A percentile compares a stretch with the other conserved stretches of the same genome.
Evolutionary conservation across 257 asterid species (phyloP).

Genomic region (Henckelia pumila): DNA sequence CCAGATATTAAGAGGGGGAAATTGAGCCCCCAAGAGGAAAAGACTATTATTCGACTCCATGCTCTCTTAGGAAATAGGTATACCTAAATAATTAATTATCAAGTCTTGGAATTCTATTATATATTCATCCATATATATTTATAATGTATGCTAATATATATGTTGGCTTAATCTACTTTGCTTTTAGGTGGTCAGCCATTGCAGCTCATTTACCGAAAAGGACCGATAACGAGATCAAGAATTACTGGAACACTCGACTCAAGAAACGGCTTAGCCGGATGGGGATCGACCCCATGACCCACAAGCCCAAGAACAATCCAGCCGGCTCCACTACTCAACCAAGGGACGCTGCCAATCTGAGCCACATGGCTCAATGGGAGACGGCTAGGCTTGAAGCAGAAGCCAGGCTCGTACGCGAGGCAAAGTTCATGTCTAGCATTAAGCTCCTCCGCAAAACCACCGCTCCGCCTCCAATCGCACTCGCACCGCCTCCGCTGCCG

Average conservation of each 20-base stretch:
- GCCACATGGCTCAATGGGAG: constrained; percentile 48
- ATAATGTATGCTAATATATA: too few species aligned
- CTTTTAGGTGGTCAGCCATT: constrained; percentile 31
- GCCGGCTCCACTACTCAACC: constrained; percentile 10
- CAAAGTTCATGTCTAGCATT: constrained; percentile 14
- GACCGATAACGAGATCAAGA: constrained; percentile 42
- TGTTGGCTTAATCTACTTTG: too few species aligned
- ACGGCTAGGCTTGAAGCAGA: constrained; percentile 44
- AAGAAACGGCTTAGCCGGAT: constrained; percentile 28
- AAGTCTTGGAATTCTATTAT: too few species aligned
- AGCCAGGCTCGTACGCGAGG: constrained; percentile 26
- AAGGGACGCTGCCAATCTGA: constrained; percentile 11
- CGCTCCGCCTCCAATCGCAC: neutral
- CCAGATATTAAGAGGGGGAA: neutral
- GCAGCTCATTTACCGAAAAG: constrained; percentile 32
- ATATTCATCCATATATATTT: too few species aligned
- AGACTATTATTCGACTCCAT: neutral
- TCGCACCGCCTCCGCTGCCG: neutral
- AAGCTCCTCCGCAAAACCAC: neutral
- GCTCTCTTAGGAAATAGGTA: neutral
- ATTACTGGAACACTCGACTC: constrained; percentile 38
- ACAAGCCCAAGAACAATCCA: constrained; percentile 28
- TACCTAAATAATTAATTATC: neutral
- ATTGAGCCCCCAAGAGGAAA: neutral
- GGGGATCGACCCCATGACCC: constrained; percentile 43